These are phyloP conservation scores for Neurospora sp. DNA, from an alignment of 495 filamentous ascomycete genomes.

Conservation along the genomic window DNA sequence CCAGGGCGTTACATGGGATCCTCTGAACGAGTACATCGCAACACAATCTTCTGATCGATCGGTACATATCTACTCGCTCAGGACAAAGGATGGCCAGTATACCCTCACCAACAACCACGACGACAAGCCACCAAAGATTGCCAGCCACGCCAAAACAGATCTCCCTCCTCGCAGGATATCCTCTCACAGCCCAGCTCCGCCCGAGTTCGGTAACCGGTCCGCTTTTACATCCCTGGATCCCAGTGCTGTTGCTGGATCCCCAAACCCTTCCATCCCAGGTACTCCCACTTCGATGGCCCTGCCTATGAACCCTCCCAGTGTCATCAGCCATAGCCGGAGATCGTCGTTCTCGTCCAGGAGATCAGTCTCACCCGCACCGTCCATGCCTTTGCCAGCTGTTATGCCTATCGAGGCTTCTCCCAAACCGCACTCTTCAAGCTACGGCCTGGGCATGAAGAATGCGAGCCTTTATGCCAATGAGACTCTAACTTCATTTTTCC, in stretches of 20 bases:
- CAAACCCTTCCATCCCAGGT: slow-evolving; percentile 84
- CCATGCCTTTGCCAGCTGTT: slow-evolving; percentile 90
- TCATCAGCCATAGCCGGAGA: slow-evolving; percentile 79
- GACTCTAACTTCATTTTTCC: slow-evolving; percentile 94
- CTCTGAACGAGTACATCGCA: slow-evolving; percentile 93
- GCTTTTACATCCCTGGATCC: slow-evolving; percentile 45
- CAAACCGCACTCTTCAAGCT: slow-evolving; percentile 50
- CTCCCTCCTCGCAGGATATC: slow-evolving; percentile 81
- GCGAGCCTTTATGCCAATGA: slow-evolving; percentile 94
- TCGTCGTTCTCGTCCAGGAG: slow-evolving; percentile 93
- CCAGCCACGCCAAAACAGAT: slow-evolving; percentile 69
- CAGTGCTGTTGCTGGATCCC: slow-evolving; percentile 59
- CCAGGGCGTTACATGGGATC: slow-evolving; percentile 97
- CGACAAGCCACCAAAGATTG: slow-evolving; percentile 37
- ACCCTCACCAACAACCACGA: slow-evolving; percentile 47
- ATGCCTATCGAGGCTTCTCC: slow-evolving; percentile 86
- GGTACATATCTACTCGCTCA: slow-evolving; percentile 92
- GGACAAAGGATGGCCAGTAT: slow-evolving; percentile 94
- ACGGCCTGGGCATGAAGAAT: slow-evolving; percentile 62
- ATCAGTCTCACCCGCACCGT: slow-evolving; percentile 91
- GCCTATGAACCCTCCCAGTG: slow-evolving; percentile 91
- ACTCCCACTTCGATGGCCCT: slow-evolving; percentile 82
- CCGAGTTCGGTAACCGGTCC: slow-evolving; percentile 54
- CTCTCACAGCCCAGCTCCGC: slow-evolving; percentile 86
- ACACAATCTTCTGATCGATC: slow-evolving; percentile 97